Conservation (phyloP, 768 basidiomycete genomes). For the Lactarius indigo region DNA sequence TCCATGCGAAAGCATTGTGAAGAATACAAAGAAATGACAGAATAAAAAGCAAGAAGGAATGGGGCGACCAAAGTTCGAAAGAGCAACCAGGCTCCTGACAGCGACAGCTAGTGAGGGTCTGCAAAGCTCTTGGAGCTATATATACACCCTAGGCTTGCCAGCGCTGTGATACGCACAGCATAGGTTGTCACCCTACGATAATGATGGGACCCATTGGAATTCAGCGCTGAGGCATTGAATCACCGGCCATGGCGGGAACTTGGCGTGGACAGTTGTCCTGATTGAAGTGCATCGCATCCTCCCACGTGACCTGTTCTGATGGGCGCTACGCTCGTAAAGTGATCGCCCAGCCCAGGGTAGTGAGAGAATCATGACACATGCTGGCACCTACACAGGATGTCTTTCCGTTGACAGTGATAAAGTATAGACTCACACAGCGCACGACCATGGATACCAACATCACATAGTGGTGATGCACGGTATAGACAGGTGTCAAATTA, state of each 20-base stretch:
- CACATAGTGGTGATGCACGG: constrained; percentile 1
- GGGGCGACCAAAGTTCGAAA: constrained; percentile 13
- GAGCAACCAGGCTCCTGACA: constrained; percentile 24
- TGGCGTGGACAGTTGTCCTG: background rate
- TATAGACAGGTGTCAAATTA: constrained; percentile 1
- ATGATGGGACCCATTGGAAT: background rate
- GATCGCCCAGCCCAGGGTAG: background rate
- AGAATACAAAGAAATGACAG: constrained; percentile 1
- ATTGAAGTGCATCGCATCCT: background rate
- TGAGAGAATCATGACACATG: background rate
- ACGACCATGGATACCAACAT: constrained; percentile 10
- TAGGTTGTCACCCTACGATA: background rate
- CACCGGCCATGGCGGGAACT: background rate
- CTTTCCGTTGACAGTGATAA: background rate
- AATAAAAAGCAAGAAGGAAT: constrained; percentile 16
- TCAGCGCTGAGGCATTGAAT: background rate
- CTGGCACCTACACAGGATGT: background rate
- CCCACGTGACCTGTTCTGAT: background rate
- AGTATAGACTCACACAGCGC: background rate
- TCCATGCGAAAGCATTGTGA: constrained; percentile 9
- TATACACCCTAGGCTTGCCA: background rate
- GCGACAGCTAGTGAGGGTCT: background rate
- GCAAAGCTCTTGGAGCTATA: background rate
- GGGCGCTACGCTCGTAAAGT: background rate
- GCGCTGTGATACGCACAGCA: constrained; percentile 4